These are phyloP conservation scores for Brassica juncea DNA, from an alignment of 345 rosid species.

Conservation along the genomic window DNA sequence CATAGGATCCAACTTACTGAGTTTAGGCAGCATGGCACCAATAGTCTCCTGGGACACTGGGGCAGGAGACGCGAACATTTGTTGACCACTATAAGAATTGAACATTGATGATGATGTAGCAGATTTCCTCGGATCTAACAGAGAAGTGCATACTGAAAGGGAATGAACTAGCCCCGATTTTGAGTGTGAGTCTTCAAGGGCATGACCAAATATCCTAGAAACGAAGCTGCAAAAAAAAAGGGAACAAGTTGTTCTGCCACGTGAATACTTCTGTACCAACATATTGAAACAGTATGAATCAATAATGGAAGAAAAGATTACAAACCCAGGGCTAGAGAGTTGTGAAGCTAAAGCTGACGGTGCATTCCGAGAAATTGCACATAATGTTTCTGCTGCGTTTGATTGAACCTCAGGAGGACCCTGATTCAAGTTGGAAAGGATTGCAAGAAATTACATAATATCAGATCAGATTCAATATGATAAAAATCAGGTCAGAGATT, in stretches of 20 bases:
- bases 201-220: conserved; percentile 88
- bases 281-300: background rate
- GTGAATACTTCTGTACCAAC: conserved; percentile 12
- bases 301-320: conserved; percentile 23
- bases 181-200: conserved; percentile 87
- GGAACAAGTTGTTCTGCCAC: conserved; percentile 17
- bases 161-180: conserved; percentile 90
- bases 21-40: conserved; percentile 92
- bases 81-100: conserved; percentile 79
- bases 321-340: conserved; percentile 88
- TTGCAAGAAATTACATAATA: conserved; percentile 24
- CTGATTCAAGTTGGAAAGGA: conserved; percentile 48
- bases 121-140: conserved; percentile 91
- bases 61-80: conserved; percentile 72
- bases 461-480: conserved; percentile 17
- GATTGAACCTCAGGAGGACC: conserved; percentile 85
- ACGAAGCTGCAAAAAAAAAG: conserved; percentile 62
- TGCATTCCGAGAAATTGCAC: conserved; percentile 89
- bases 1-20: conserved; percentile 59
- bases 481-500: background rate
- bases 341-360: conserved; percentile 89
- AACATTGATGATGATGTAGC: conserved; percentile 67
- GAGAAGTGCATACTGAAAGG: conserved; percentile 91
- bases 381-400: conserved; percentile 90
- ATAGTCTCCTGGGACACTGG: conserved; percentile 85